phyloP scores from a whole-genome alignment of 768 basidiomycete species.

The Phanerochaete sordida region DNA sequence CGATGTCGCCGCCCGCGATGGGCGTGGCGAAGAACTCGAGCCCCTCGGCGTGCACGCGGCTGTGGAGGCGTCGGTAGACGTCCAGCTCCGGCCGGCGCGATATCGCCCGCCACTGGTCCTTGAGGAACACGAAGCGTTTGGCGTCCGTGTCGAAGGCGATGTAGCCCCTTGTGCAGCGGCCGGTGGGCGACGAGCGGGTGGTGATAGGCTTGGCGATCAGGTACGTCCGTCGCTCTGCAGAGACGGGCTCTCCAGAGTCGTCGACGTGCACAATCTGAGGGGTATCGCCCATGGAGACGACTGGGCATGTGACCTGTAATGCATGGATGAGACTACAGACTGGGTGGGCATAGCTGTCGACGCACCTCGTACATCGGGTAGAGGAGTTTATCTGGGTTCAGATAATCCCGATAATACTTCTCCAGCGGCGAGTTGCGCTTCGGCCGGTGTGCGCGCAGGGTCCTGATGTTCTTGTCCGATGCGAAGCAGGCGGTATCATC shows the following conservation, averaged over 20 bases:
- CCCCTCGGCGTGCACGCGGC: not conserved
- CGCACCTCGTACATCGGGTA: not conserved
- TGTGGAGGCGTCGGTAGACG: not conserved
- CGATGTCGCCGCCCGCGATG: not conserved
- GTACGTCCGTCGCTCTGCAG: not conserved
- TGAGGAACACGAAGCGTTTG: not conserved
- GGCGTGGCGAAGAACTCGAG: not conserved
- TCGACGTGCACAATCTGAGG: not conserved
- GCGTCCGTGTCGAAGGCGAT: constrained; percentile 20
- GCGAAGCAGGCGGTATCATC: not conserved
- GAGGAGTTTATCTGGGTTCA: not conserved
- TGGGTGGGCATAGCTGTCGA: not conserved
- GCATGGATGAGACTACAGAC: not conserved
- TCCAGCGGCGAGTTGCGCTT: not conserved
- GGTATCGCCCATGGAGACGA: not conserved
- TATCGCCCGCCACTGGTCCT: not conserved
- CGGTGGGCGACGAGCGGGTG: constrained; percentile 1
- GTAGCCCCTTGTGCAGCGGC: constrained; percentile 24
- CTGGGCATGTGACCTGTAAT: not conserved
- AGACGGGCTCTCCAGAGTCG: not conserved
- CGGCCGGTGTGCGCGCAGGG: not conserved
- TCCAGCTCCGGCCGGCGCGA: not conserved
- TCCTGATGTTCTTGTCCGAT: not conserved
- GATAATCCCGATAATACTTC: not conserved
- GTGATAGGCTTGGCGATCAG: constrained; percentile 11